Evolutionary conservation across 139 green algal species (phyloP).

Genomic region (Closterium sp.): DNA sequence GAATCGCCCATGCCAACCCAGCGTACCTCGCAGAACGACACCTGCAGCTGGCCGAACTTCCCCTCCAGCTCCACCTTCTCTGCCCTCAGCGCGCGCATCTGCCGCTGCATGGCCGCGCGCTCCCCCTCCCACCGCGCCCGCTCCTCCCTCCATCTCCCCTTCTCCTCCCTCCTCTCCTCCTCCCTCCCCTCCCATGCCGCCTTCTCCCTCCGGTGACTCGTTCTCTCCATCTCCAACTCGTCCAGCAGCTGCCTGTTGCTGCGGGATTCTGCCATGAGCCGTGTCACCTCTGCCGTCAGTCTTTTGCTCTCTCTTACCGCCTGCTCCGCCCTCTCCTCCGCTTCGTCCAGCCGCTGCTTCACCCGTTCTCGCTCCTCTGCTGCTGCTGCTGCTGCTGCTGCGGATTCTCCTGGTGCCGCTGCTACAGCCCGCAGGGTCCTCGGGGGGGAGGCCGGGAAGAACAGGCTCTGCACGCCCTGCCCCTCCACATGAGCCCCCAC

Average conservation of each 20-base stretch:
- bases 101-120: background rate
- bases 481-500: background rate
- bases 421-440: background rate
- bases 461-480: background rate
- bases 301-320: background rate
- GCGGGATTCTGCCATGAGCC: background rate
- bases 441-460: background rate
- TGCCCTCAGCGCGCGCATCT: background rate
- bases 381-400: background rate
- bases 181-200: background rate
- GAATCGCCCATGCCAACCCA: no score
- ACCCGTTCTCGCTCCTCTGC: background rate
- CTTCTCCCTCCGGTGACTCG: background rate
- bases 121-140: background rate
- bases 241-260: background rate
- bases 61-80: background rate
- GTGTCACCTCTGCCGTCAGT: background rate
- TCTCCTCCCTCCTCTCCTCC: background rate
- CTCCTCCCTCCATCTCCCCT: background rate
- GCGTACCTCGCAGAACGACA: background rate
- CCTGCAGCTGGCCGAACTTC: background rate
- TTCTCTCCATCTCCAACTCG: background rate
- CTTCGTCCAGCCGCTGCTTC: background rate
- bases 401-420: background rate
- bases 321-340: background rate